Evolutionary conservation across 441 rosid genomes (phyloP).

Genomic region (Aleurites moluccanus): DNA sequence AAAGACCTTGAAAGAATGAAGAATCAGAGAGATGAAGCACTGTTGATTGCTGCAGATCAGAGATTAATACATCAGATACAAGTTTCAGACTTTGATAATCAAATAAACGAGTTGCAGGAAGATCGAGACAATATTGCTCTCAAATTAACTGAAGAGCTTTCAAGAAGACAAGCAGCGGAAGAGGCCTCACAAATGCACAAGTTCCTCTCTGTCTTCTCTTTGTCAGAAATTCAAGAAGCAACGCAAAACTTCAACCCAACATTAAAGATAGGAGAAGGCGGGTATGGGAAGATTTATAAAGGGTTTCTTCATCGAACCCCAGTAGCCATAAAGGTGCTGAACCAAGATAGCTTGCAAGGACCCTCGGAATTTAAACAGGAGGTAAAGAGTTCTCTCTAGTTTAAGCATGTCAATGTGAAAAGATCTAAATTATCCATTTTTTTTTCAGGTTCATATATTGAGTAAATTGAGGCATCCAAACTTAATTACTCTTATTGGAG

Average conservation of each 20-base stretch:
- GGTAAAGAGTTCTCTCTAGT: constrained; percentile 42
- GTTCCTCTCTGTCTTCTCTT: constrained; percentile 60
- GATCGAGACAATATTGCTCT: constrained; percentile 80
- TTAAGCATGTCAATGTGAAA: not conserved
- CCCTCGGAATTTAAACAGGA: constrained; percentile 81
- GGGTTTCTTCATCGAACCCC: constrained; percentile 60
- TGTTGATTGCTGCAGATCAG: constrained; percentile 46
- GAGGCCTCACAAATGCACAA: constrained; percentile 36
- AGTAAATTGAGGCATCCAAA: constrained; percentile 91
- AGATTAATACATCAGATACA: constrained; percentile 53
- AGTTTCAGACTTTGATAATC: constrained; percentile 51
- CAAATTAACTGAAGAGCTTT: constrained; percentile 72
- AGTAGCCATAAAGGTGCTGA: constrained; percentile 76
- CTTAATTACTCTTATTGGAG: constrained; percentile 72
- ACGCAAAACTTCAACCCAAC: constrained; percentile 64
- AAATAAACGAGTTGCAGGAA: constrained; percentile 49
- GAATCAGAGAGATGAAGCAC: constrained; percentile 52
- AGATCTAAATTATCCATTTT: constrained; percentile 11
- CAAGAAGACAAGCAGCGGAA: constrained; percentile 54
- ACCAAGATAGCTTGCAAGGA: constrained; percentile 71
- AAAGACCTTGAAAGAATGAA: constrained; percentile 51
- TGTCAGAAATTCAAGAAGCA: constrained; percentile 74
- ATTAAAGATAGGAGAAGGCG: constrained; percentile 82
- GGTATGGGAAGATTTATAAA: constrained; percentile 78
- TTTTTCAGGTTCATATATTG: constrained; percentile 67